Base-by-base conservation (phyloP, 1,139 yeast species). In the Pichia sp. region DNA sequence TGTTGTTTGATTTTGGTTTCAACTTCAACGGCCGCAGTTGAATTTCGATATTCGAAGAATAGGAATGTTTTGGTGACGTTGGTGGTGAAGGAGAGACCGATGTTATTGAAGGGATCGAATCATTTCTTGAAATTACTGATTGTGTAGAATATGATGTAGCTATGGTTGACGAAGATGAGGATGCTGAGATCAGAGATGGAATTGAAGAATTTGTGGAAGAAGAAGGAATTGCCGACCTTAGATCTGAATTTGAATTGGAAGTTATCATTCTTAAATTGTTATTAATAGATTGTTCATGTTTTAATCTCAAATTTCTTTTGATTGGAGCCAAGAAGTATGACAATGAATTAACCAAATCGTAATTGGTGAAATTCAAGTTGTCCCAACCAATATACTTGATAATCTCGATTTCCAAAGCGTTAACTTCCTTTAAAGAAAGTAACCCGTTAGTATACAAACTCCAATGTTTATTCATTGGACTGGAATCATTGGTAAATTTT, bases 401-500 rank as follows among this genome's bases (percentile, higher is more conserved):
- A 54, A 92, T 71, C 65, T 92, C 97, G 54, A 88, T 73, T 67
- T 92, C 98, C 59, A 95, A 86, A 60, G 88, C 79, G 65, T 92
- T 92, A 48, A 92, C 90, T 59, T 92, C 97, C 31, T 73, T 73
- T 42, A 85, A 68, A 29, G 79, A 63, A 53, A 92, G 74, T 47
- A 92, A 69, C 1, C 96, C 96, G 61, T 82, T 79, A 11, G 97
- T 87, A 68, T 88, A 90, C 49, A 77, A 74, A 16, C 95, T 83
- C 98, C 98, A 92, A 69, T 90, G 96, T 66, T 84, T 88, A 67
- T 92, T 92, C 64, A 90, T 75, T 42, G 97, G 98, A 23, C 94
- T 81, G 3, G 95, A 82, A 67, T 92, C 98, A 64, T 92, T 92
- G 52, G 90, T 75, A 52, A 81, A 81, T 67, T 92, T 92, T 28